These are phyloP conservation scores for Blastomyces parvus DNA, from an alignment of 2,329 filamentous ascomycete species.

Conservation along the genomic window DNA sequence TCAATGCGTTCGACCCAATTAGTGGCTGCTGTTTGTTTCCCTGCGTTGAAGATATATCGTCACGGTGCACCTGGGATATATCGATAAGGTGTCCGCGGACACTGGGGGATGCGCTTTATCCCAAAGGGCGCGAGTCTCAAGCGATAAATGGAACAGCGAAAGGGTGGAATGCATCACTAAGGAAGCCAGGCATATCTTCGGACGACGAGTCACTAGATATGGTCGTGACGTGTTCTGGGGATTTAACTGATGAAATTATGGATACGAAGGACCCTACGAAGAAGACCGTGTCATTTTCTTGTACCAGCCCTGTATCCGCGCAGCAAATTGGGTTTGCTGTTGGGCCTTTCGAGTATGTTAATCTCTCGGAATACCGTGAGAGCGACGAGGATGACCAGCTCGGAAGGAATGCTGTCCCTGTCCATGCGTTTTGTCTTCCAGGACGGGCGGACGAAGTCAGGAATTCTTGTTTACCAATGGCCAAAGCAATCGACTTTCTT, in stretches of 20 bases:
- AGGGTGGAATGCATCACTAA: constrained; percentile 24
- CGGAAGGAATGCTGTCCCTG: constrained; percentile 74
- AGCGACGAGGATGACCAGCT: constrained; percentile 88
- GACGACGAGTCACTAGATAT: constrained; percentile 85
- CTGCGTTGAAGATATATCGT: constrained; percentile 76
- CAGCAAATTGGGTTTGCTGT: constrained; percentile 90
- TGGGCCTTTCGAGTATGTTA: constrained; percentile 88
- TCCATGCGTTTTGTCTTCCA: constrained; percentile 86
- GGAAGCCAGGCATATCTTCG: constrained; percentile 44
- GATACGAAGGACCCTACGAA: constrained; percentile 69
- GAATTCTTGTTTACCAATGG: constrained; percentile 77
- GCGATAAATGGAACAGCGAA: constrained; percentile 18
- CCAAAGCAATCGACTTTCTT: constrained; percentile 81
- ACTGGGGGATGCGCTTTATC: constrained; percentile 61
- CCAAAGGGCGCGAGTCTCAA: constrained; percentile 22
- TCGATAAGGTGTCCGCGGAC: constrained; percentile 79
- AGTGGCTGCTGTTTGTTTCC: constrained; percentile 85
- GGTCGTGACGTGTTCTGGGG: constrained; percentile 82
- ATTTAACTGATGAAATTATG: constrained; percentile 70
- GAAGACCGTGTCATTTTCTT: constrained; percentile 80
- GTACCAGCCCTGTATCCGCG: constrained; percentile 64
- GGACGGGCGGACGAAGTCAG: constrained; percentile 70
- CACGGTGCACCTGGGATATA: constrained; percentile 77
- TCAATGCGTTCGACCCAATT: constrained; percentile 55
- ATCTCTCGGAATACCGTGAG: constrained; percentile 78